These are phyloP conservation scores for Phanerochaete carnosa DNA, from an alignment of 768 basidiomycete genomes.

Conservation along the genomic window DNA sequence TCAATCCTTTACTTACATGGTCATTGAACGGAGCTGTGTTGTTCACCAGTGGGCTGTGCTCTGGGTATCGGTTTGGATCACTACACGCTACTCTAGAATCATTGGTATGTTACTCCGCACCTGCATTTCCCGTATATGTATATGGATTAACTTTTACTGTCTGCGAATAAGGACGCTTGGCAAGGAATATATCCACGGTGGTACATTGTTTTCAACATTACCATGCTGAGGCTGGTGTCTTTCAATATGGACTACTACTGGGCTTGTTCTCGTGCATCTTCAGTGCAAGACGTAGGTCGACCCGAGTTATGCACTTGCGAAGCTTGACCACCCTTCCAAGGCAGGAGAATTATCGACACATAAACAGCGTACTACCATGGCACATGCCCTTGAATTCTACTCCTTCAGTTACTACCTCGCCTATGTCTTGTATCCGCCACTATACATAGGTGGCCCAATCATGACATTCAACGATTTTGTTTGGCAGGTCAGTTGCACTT, in stretches of 20 bases:
- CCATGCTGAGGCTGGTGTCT: conserved; percentile 89
- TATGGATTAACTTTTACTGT: too few species aligned
- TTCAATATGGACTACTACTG: conserved; percentile 94
- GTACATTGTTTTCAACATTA: conserved; percentile 94
- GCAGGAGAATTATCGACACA: conserved; percentile 38
- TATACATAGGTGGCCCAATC: conserved; percentile 96
- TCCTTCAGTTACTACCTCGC: conserved; percentile 71
- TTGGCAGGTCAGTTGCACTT: conserved; percentile 69
- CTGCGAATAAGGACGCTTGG: conserved; percentile 55
- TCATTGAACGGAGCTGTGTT: conserved; percentile 70
- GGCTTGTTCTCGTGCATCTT: conserved; percentile 45
- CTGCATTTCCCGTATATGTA: too few species aligned
- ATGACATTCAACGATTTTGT: conserved; percentile 95
- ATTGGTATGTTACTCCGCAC: conserved; percentile 52
- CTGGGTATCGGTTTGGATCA: conserved; percentile 67
- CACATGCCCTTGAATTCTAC: conserved; percentile 60
- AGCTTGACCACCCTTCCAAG: conserved; percentile 14
- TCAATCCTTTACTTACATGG: conserved; percentile 65
- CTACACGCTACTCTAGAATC: conserved; percentile 52
- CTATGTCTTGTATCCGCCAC: conserved; percentile 87
- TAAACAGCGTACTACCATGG: conserved; percentile 54
- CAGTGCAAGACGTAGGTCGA: background rate
- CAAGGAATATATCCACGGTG: conserved; percentile 86
- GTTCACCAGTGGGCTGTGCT: conserved; percentile 70
- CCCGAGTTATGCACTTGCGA: background rate